Conservation (phyloP, 345 rosid species). For the Sonneratia caseolaris region DNA sequence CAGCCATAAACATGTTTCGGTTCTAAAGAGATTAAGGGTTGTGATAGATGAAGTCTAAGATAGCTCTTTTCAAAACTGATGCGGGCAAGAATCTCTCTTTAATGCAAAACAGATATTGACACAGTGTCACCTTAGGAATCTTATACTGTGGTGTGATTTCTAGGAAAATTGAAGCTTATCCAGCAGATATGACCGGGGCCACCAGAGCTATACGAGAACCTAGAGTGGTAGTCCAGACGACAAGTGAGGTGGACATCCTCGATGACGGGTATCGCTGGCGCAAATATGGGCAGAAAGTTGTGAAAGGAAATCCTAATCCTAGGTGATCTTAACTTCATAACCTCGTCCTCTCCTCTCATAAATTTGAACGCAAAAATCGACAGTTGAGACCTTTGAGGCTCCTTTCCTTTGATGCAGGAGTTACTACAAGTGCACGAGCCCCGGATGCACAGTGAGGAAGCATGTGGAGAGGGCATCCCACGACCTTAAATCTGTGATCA, state of each 20-base stretch:
- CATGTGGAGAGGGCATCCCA: slow-evolving; percentile 98
- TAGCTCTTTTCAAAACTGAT: too few species aligned
- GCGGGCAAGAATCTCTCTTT: neutral
- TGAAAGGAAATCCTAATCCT: slow-evolving; percentile 97
- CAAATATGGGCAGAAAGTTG: slow-evolving; percentile 98
- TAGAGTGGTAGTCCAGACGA: slow-evolving; percentile 96
- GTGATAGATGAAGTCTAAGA: neutral
- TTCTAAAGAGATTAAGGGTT: neutral
- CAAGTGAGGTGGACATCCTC: slow-evolving; percentile 91
- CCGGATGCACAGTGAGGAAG: slow-evolving; percentile 90
- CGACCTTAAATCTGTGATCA: slow-evolving; percentile 89
- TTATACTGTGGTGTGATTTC: slow-evolving; percentile 6
- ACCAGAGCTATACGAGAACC: slow-evolving; percentile 92
- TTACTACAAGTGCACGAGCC: slow-evolving; percentile 91
- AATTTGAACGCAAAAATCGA: neutral
- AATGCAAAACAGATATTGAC: neutral
- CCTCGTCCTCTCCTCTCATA: neutral
- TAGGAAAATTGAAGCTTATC: slow-evolving; percentile 78
- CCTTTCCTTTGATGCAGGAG: slow-evolving; percentile 42
- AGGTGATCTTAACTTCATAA: slow-evolving; percentile 32
- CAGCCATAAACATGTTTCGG: neutral
- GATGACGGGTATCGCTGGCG: slow-evolving; percentile 99
- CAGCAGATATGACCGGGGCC: slow-evolving; percentile 85
- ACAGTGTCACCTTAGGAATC: neutral
- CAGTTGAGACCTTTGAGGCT: slow-evolving; percentile 3